These are phyloP conservation scores for Porpolomopsis calyptriformis DNA, from an alignment of 768 basidiomycete species.

Conservation along the genomic window DNA sequence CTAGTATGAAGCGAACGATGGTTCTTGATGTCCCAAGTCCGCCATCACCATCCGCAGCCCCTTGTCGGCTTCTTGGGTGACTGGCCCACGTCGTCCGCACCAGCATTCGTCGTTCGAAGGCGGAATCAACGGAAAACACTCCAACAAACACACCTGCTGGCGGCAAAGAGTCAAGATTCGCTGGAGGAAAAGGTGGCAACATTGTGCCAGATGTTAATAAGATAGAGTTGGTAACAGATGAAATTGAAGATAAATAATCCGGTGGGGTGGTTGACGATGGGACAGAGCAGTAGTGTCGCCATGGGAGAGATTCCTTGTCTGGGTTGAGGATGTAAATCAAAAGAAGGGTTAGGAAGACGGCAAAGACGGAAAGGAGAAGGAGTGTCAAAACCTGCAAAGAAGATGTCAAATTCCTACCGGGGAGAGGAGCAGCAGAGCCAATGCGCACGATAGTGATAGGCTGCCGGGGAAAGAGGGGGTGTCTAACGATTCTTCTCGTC, in stretches of 20 bases:
- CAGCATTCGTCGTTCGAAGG: slow-evolving; percentile 75
- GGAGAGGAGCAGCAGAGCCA: slow-evolving; percentile 2
- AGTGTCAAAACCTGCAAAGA: slow-evolving; percentile 50
- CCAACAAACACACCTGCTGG: slow-evolving; percentile 85
- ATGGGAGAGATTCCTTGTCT: slow-evolving; percentile 89
- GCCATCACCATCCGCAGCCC: slow-evolving; percentile 58
- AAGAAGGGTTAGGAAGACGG: slow-evolving; percentile 72
- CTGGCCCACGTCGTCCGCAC: slow-evolving; percentile 86
- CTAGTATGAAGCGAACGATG: slow-evolving; percentile 81
- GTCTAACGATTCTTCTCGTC: slow-evolving; percentile 46
- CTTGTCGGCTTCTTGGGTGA: slow-evolving; percentile 67
- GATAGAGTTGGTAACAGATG: slow-evolving; percentile 29
- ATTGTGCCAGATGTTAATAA: slow-evolving; percentile 23
- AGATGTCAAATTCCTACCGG: slow-evolving; percentile 8
- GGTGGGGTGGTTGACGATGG: slow-evolving; percentile 41
- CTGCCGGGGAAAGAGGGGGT: slow-evolving; percentile 70
- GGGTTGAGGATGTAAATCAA: slow-evolving; percentile 91
- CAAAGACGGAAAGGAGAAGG: slow-evolving; percentile 70
- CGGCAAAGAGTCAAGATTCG: slow-evolving; percentile 58
- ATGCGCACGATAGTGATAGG: slow-evolving; percentile 68
- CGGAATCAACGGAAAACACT: slow-evolving; percentile 81
- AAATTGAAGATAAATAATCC: slow-evolving; percentile 26
- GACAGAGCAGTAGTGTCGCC: slow-evolving; percentile 85
- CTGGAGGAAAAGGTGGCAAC: slow-evolving; percentile 54
- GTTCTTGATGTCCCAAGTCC: slow-evolving; percentile 73